Percentiles rank a stretch among this genome's conserved stretches.
Conservation (phyloP, 306 rosid species). For the Sicyos baderoa region DNA sequence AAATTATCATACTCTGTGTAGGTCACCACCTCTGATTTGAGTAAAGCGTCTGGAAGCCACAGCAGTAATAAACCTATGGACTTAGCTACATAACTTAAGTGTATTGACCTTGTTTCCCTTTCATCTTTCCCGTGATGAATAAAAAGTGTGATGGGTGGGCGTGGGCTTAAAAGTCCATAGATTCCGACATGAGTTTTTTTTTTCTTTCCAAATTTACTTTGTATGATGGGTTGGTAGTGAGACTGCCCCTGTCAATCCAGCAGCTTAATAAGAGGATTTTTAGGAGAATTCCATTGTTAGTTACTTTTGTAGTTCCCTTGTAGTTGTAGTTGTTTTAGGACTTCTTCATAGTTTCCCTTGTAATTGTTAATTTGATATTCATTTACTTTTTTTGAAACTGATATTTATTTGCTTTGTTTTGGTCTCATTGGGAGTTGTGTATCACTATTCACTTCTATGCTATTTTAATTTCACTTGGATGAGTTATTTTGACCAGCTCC, state of each 20-base stretch:
- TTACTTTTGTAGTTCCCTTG: no score
- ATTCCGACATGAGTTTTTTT: neutral
- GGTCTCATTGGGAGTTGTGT: neutral
- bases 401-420: slow-evolving; percentile 1
- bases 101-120: no score
- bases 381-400: no score
- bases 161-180: neutral
- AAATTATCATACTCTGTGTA: neutral
- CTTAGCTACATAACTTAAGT: neutral
- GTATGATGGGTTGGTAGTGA: neutral
- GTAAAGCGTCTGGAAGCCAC: neutral
- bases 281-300: neutral
- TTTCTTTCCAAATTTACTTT: neutral
- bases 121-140: no score
- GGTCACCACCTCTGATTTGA: slow-evolving; percentile 3
- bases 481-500: slow-evolving; percentile 52
- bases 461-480: neutral
- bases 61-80: neutral
- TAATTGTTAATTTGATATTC: neutral
- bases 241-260: neutral
- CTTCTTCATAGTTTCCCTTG: no score
- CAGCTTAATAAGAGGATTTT: neutral
- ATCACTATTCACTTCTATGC: neutral
- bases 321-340: no score
- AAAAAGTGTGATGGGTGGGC: neutral